Conservation (phyloP, 768 basidiomycete genomes). For the Cantharellus cinnabarinus region DNA sequence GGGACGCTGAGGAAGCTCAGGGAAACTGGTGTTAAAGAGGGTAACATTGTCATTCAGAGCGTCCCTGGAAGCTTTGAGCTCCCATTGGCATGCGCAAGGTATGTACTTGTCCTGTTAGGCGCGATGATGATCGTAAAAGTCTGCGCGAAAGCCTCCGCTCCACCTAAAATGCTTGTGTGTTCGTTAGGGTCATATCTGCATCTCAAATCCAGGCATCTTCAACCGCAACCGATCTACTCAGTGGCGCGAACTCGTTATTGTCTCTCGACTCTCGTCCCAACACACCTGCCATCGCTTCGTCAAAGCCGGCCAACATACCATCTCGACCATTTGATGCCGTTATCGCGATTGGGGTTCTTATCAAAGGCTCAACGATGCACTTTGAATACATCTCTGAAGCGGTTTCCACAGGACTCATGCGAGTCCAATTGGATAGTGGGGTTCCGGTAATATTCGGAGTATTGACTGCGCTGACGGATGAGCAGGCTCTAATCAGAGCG, state of each 20-base stretch:
- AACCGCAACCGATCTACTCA: slow-evolving; percentile 61
- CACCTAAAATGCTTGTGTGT: neutral
- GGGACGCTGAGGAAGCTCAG: slow-evolving; percentile 67
- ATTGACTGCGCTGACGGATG: slow-evolving; percentile 79
- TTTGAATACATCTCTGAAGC: slow-evolving; percentile 97
- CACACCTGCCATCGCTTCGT: slow-evolving; percentile 8
- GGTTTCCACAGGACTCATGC: slow-evolving; percentile 88
- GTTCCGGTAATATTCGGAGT: slow-evolving; percentile 95
- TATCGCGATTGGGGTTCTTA: slow-evolving; percentile 93
- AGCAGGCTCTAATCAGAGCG: slow-evolving; percentile 88
- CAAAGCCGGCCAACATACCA: slow-evolving; percentile 18
- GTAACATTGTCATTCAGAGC: slow-evolving; percentile 76
- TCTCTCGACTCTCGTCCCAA: slow-evolving; percentile 37
- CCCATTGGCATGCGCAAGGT: slow-evolving; percentile 71
- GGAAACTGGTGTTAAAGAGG: slow-evolving; percentile 67
- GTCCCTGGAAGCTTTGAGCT: slow-evolving; percentile 94
- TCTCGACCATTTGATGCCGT: slow-evolving; percentile 74
- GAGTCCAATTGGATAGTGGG: slow-evolving; percentile 79
- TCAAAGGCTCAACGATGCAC: slow-evolving; percentile 97
- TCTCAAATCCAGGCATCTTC: slow-evolving; percentile 65
- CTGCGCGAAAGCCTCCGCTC: neutral
- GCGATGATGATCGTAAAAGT: neutral
- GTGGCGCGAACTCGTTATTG: slow-evolving; percentile 25
- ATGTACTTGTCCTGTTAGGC: slow-evolving; percentile 3
- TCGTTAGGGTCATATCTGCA: slow-evolving; percentile 61